These are phyloP conservation scores for Sclerotinia minor DNA, from an alignment of 2,329 filamentous ascomycete species.

Conservation along the genomic window DNA sequence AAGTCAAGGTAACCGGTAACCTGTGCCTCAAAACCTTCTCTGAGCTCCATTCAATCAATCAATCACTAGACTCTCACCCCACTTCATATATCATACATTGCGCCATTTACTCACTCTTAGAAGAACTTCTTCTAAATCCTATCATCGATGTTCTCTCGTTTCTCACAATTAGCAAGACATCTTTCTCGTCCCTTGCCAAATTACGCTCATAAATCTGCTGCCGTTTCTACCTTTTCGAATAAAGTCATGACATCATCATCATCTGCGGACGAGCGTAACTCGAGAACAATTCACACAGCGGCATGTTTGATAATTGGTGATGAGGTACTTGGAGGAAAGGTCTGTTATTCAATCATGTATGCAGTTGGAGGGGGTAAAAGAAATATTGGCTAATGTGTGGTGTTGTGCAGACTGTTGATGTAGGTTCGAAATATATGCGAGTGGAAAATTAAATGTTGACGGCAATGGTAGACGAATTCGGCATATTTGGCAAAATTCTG, in stretches of 20 bases:
- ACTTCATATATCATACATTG: not conserved
- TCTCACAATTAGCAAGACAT: conserved; percentile 73
- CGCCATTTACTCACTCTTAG: not conserved
- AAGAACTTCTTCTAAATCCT: not conserved
- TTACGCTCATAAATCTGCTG: conserved; percentile 49
- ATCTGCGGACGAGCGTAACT: conserved; percentile 56
- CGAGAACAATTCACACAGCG: conserved; percentile 79
- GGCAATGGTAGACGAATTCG: conserved; percentile 57
- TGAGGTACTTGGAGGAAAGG: conserved; percentile 93
- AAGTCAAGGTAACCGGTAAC: not conserved
- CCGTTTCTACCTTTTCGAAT: conserved; percentile 28
- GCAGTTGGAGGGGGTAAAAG: not conserved
- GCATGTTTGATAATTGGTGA: conserved; percentile 96
- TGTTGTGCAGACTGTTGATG: conserved; percentile 43
- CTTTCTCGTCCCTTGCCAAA: conserved; percentile 63
- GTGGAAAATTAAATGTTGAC: conserved; percentile 30
- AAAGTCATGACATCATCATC: conserved; percentile 51
- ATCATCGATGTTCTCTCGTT: conserved; percentile 69
- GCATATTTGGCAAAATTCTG: conserved; percentile 65
- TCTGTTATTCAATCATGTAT: conserved; percentile 44
- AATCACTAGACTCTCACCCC: not conserved
- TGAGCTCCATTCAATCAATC: conserved; percentile 5
- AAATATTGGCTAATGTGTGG: conserved; percentile 38
- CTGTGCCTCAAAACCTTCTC: not conserved
- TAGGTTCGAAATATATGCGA: conserved; percentile 28